Evolutionary conservation across 2,329 filamentous ascomycete species (phyloP), one percentile per base, ranked within the genome.

Genomic region (Hirsutella rhossiliensis): DNA sequence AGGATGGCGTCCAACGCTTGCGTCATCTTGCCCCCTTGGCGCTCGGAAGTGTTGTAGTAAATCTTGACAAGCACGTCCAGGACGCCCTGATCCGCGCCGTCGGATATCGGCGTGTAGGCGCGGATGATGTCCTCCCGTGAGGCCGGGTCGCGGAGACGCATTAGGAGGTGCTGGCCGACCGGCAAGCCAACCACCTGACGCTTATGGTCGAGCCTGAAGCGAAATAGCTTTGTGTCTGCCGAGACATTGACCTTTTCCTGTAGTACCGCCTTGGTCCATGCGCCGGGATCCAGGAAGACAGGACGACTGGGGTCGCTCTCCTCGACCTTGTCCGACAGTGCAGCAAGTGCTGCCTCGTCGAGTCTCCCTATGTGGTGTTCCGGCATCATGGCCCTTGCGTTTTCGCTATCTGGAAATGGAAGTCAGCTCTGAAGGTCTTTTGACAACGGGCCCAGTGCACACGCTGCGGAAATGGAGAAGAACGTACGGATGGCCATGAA

Each of bases 401-500:
- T 94, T 65, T 95, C 88, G 59, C 84, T 89, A 60, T 95, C 87
- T 90, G 56, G 47, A 29, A 4, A 15, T 13, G 11, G 11, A 20
- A 27, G 32, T 29, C 17, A 42, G 41, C 34, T 37, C n/a, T 2
- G 31, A 12, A 3, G 31, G 31, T 5, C 31, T 32, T 4, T 12
- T 9, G 30, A 4, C 30, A 9, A 9, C 30, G 30, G 11, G 4
- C n/a, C n/a, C n/a, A n/a, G n/a, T 4, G n/a, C 31, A 12, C 31
- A n/a, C 12, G 12, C n/a, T 32, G 5, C 12, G 12, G 11, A 11
- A 12, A 37, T 18, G 11, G 15, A 17, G 20, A 20, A 9, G 23
- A n/a, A 72, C 84, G 72, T 70, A 90, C 86, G 88, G 54, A 96
- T 96, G 13, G 85, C 83, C 66, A 94, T 76, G 59, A 95, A 96